Conservation (phyloP, 306 rosid genomes). For the Begonia loranthoides region DNA sequence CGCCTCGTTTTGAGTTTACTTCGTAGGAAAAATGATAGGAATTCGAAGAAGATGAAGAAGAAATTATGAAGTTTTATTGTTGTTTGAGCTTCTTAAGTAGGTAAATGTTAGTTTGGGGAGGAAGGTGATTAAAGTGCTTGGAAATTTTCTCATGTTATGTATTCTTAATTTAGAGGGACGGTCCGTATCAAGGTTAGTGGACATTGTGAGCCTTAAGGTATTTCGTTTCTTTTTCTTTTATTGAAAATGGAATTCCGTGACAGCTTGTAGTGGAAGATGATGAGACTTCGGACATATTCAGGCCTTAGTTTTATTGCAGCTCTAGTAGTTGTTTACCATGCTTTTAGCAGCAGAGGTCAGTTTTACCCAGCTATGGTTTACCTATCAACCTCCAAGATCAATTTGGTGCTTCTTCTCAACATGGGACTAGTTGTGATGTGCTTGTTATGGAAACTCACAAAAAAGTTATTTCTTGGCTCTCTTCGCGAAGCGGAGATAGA, state of each 20-base stretch:
- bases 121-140: too few relatives aligned
- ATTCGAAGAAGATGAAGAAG: too few relatives aligned
- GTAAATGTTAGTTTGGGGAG: too few relatives aligned
- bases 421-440: constrained; percentile 92
- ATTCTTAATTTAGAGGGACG: too few relatives aligned
- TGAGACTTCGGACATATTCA: constrained; percentile 84
- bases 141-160: too few relatives aligned
- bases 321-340: constrained; percentile 77
- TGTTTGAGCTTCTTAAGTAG: too few relatives aligned
- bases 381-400: constrained; percentile 92
- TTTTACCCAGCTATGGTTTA: constrained; percentile 96
- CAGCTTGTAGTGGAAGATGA: constrained; percentile 32
- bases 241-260: neutral
- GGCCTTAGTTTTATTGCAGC: constrained; percentile 82
- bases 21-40: too few relatives aligned
- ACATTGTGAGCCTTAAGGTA: too few relatives aligned
- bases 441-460: constrained; percentile 75
- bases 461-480: constrained; percentile 68
- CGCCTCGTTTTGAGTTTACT: too few relatives aligned
- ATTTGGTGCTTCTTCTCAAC: constrained; percentile 87
- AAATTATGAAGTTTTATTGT: too few relatives aligned
- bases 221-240: too few relatives aligned
- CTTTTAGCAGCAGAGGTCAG: constrained; percentile 88
- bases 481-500: constrained; percentile 99
- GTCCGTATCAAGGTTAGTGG: too few relatives aligned